A percentile compares a stretch with the other conserved stretches of the same genome.
These are phyloP conservation scores for Verticillium nonalfalfae DNA, from an alignment of 2,329 filamentous ascomycete genomes.

Conservation along the genomic window DNA sequence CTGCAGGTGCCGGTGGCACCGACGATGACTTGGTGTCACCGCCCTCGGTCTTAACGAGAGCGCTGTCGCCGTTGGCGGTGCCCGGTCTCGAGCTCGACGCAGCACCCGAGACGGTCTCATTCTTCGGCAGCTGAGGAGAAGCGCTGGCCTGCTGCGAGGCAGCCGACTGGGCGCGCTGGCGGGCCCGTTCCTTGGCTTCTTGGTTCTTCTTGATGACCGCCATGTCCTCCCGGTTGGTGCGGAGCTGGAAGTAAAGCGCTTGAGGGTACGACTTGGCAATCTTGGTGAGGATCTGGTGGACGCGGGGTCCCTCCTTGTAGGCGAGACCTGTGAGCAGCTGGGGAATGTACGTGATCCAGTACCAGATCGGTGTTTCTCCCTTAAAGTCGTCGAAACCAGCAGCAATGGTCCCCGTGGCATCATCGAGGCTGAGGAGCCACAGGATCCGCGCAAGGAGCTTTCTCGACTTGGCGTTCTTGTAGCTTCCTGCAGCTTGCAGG, in stretches of 20 bases:
- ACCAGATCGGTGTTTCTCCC: slow-evolving; percentile 96
- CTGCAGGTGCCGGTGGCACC: slow-evolving; percentile 1
- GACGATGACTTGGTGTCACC: slow-evolving; percentile 17
- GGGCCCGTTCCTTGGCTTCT: slow-evolving; percentile 63
- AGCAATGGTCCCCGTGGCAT: slow-evolving; percentile 75
- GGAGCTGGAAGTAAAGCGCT: slow-evolving; percentile 88
- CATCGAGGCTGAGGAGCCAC: slow-evolving; percentile 92
- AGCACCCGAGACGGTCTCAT: slow-evolving; percentile 38
- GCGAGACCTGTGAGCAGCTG: slow-evolving; percentile 88
- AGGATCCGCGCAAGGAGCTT: slow-evolving; percentile 90
- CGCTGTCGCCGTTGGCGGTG: slow-evolving; percentile 41
- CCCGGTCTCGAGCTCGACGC: slow-evolving; percentile 36
- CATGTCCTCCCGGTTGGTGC: slow-evolving; percentile 93
- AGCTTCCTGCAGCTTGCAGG: slow-evolving; percentile 88
- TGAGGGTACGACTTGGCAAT: slow-evolving; percentile 96
- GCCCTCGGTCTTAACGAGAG: slow-evolving; percentile 38
- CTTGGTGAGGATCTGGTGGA: slow-evolving; percentile 80
- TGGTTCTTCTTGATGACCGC: slow-evolving; percentile 84
- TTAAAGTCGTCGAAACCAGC: slow-evolving; percentile 93
- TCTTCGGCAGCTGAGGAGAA: slow-evolving; percentile 45
- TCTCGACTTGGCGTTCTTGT: slow-evolving; percentile 93
- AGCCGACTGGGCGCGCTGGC: slow-evolving; percentile 40
- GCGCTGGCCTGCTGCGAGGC: slow-evolving; percentile 37
- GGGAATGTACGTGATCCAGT: slow-evolving; percentile 99
- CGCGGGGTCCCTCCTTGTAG: slow-evolving; percentile 83